Percentiles rank a stretch among this genome's conserved stretches.
Conservation (phyloP, 169 alveolate species). For the Plasmodium coatneyi region DNA sequence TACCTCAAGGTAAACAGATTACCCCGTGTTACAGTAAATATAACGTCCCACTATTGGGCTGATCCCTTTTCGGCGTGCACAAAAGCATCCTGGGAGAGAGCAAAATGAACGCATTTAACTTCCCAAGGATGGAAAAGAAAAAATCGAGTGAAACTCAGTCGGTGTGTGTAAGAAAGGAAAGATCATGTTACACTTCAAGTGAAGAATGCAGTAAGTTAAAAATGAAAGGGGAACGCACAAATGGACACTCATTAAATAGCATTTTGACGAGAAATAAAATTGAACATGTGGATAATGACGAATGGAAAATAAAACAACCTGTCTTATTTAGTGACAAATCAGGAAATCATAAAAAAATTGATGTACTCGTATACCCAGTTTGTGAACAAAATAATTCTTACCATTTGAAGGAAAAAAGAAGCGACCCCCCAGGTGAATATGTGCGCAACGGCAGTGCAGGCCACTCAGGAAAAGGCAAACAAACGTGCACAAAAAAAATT, state of each 20-base stretch:
- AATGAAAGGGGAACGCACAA: neutral
- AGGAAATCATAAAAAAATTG: conserved; percentile 20
- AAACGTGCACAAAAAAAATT: neutral
- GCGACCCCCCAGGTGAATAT: neutral
- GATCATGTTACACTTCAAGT: neutral
- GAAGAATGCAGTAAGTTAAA: neutral
- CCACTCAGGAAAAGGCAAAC: neutral
- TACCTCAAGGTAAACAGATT: neutral
- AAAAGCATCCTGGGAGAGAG: neutral
- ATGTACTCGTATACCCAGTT: neutral
- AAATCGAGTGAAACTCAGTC: neutral
- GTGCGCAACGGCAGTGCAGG: neutral
- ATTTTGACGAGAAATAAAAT: neutral
- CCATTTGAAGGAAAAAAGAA: neutral
- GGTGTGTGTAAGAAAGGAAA: neutral
- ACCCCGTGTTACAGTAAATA: neutral
- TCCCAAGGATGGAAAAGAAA: neutral
- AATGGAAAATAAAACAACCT: conserved; percentile 1
- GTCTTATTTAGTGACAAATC: neutral
- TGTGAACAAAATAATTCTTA: neutral
- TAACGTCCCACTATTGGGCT: neutral
- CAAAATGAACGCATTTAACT: neutral
- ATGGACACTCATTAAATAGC: conserved; percentile 1
- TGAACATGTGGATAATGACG: neutral
- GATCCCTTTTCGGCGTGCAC: neutral